Evolutionary conservation across 2,329 filamentous ascomycete species (phyloP), one percentile per base, ranked within the genome.

Genomic region (Fusarium brevicatenulatum): DNA sequence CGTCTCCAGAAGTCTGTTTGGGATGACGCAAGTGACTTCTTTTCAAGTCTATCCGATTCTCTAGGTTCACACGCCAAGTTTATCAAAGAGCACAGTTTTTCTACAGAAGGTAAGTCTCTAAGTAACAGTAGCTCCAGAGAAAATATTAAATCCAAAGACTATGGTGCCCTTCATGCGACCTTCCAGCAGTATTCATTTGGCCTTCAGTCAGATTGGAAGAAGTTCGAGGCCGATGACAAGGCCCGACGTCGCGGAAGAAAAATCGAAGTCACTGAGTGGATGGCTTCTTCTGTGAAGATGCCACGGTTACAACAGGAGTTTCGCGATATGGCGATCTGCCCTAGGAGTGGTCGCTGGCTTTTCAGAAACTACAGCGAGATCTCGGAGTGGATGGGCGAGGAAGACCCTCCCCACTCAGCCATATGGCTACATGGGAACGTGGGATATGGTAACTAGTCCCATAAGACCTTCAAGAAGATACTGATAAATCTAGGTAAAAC

Each of bases 381-480:
- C 1, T n/a, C 25, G 2, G 40, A 68, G 4, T 68, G 65, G 65
- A 68, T 67, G n/a, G 25, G 13, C 0, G 63, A 68, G 5, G 63
- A 68, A 7, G 30, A 67, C 2, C 40, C 63, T 11, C 46, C 63
- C 1, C 55, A 68, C 12, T 68, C 65, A 3, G 40, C 53, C 0
- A 47, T 68, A 18, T 68, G 65, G 65, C 1, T 68, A 0, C 65
- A 68, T 10, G 63, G 36, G 1, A 67, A 67, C 6, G 21, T 42
- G 0, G 65, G 65, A 13, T 68, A 43, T 5, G 65, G 65, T 67
- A 3, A 12, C 0, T 28, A 8, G 19, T 9, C 4, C 15, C 11
- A 3, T 0, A 0, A 12, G 13, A 2, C 3, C 2, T 9, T 3
- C 10, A 11, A 15, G 1, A 5, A 2, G 5, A 18, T 32, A 4